Percentiles rank a stretch among this genome's conserved stretches.
Evolutionary conservation across 192 early-diverging fungal species (phyloP).

Genomic region (Backusella tarrabulga): DNA sequence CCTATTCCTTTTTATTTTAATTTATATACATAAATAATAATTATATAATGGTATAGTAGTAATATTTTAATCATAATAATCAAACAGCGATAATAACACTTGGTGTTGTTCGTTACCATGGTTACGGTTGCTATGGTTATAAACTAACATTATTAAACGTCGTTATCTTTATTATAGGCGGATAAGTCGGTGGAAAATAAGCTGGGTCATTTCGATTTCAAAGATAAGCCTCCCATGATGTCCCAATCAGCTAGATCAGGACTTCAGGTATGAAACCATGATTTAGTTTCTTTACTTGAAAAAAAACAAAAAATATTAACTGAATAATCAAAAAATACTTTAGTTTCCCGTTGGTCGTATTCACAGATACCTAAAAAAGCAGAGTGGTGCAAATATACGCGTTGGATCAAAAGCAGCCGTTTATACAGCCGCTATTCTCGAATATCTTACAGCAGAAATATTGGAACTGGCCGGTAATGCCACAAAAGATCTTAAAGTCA

Average conservation of each 20-base stretch:
- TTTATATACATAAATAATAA: neutral
- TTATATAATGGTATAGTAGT: neutral
- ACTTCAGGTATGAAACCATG: slow-evolving; percentile 48
- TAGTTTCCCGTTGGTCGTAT: slow-evolving; percentile 96
- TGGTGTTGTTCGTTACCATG: neutral
- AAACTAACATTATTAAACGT: neutral
- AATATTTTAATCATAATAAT: neutral
- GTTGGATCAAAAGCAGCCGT: slow-evolving; percentile 91
- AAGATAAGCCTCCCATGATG: slow-evolving; percentile 50
- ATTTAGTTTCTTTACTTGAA: too few species aligned
- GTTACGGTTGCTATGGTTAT: neutral
- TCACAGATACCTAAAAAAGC: slow-evolving; percentile 87
- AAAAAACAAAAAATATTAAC: neutral
- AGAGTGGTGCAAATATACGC: slow-evolving; percentile 76
- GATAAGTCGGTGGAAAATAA: slow-evolving; percentile 21
- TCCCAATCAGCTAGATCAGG: slow-evolving; percentile 62
- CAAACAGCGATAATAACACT: neutral
- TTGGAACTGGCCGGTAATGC: slow-evolving; percentile 93
- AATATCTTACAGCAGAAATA: slow-evolving; percentile 92
- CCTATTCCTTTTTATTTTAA: neutral
- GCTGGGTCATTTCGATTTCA: neutral
- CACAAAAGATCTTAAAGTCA: slow-evolving; percentile 86
- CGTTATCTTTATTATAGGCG: slow-evolving; percentile 14
- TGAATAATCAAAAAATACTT: too few species aligned
- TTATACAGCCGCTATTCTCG: slow-evolving; percentile 88